Base-by-base conservation (phyloP, 805 yeast species). In the Teunomyces pallodes region DNA sequence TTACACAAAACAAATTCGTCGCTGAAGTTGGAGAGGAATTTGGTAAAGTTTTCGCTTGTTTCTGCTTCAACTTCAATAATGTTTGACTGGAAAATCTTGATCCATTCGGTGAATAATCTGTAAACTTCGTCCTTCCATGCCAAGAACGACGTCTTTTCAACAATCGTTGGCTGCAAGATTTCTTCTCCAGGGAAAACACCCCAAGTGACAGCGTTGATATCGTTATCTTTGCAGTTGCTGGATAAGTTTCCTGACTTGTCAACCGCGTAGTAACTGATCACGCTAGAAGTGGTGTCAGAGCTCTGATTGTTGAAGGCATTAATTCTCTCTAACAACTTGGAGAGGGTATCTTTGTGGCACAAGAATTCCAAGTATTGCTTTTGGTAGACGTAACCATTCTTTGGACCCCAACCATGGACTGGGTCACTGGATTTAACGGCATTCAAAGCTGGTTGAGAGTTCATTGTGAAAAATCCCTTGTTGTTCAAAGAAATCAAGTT, bases 41-140 rank as follows among this genome's bases (percentile, higher is more conserved):
- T 54, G 13, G 74, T 58, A 30, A 82, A 59, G 13, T 55, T 50
- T 26, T 61, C 66, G 16, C 63, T 54, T 35, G 65, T 62, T 7
- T 64, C 68, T 44, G 64, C 58, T 28, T 59, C 63, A 9, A 58
- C 60, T 43, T 62, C 58, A 40, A 66, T 62, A 13, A 67, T 55
- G 46, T 67, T 66, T 48, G 71, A 64, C 52, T 67, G 61, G 57
- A 77, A 78, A 43, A 80, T 77, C 39, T 73, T 68, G 55, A 73
- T 75, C 98, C 98, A 92, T 64, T 89, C 96, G 44, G 78, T 74
- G 46, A 90, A 77, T 52, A 92, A 83, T 53, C 90, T 77, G 76
- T 79, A 92, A 35, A 92, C 92, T 67, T 92, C 98, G 65, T 92
- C 97, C 65, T 90, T 91, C 98, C 98, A 92, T 10, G 98, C 98